Evolutionary conservation across 805 yeast genomes (phyloP), one percentile per base, ranked within the genome.

Genomic region (Saccharomycopsis malanga): DNA sequence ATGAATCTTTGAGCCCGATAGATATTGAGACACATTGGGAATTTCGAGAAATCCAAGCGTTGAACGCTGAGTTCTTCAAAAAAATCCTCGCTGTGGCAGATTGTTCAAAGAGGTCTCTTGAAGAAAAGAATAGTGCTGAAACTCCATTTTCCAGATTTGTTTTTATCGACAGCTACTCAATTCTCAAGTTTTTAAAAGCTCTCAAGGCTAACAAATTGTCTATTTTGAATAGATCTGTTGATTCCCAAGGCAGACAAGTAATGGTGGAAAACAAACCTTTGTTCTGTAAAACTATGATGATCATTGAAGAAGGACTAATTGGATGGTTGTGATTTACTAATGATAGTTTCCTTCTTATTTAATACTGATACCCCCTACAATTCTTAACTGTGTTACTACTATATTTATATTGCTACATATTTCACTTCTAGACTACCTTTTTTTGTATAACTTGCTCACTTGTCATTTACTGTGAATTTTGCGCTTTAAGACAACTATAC

Each of bases 271-370:
- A 14, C 22, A 15, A 21, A 6, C 12, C 17, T 9, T 6, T 18
- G 7, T 44, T 44, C 23, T 44, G 47, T 21, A 44, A 36, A 18
- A 44, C 18, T 7, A 37, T 44, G 21, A 39, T 44, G 46, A 15
- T 44, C 15, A 38, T 34, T n/a, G 44, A 23, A 9, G 32, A 34
- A 12, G 46, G 41, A 20, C 34, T 43, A 18, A 21, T 41, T 17
- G 45, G 40, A 17, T 41, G 45, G 45, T 30, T 41, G 10, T 41
- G 30, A 20, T 9, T 34, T 34, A n/a, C n/a, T n/a, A n/a, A n/a
- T n/a, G n/a, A n/a, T n/a, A n/a, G n/a, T n/a, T 29, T 29, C 12
- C 32, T 14, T 29, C 12, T 29, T 29, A n/a, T n/a, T n/a, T n/a
- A n/a, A n/a, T n/a, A n/a, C n/a, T n/a, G n/a, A n/a, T n/a, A n/a